phyloP scores from a whole-genome alignment of 352 stramenopile genomes.

The Pythium graminicola region DNA sequence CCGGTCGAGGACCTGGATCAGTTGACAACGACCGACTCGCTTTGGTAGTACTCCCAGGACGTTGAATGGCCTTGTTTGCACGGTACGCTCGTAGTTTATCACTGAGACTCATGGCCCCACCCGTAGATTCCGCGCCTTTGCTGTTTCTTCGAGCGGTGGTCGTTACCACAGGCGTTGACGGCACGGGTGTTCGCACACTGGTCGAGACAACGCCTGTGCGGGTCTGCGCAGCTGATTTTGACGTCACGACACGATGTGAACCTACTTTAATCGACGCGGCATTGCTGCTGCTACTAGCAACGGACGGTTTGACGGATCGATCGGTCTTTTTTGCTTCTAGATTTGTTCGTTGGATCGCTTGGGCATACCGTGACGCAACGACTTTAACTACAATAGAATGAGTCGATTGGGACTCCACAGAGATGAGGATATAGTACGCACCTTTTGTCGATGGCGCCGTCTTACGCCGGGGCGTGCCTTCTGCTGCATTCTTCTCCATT shows the following conservation, averaged over 20 bases:
- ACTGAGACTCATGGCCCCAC: slow-evolving; percentile 21
- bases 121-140: background rate
- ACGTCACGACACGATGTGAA: background rate
- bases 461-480: slow-evolving; percentile 11
- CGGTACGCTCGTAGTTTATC: slow-evolving; percentile 39
- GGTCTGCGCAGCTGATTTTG: slow-evolving; percentile 2
- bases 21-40: background rate
- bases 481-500: background rate
- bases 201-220: slow-evolving; percentile 7
- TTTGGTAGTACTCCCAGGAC: background rate
- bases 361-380: slow-evolving; percentile 49
- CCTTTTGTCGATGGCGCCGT: slow-evolving; percentile 18
- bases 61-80: slow-evolving; percentile 28
- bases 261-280: slow-evolving; percentile 14
- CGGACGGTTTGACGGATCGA: background rate
- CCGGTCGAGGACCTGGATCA: background rate
- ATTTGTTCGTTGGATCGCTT: slow-evolving; percentile 43
- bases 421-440: background rate
- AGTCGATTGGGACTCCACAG: background rate
- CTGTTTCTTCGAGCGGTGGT: too few species aligned
- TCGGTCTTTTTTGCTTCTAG: slow-evolving; percentile 18
- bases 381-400: slow-evolving; percentile 45
- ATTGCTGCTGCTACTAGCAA: slow-evolving; percentile 4
- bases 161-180: slow-evolving; percentile 1
- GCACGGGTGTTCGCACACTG: background rate